These are phyloP conservation scores for Cardiospermum halicacabum DNA, from an alignment of 345 rosid species.

Conservation along the genomic window DNA sequence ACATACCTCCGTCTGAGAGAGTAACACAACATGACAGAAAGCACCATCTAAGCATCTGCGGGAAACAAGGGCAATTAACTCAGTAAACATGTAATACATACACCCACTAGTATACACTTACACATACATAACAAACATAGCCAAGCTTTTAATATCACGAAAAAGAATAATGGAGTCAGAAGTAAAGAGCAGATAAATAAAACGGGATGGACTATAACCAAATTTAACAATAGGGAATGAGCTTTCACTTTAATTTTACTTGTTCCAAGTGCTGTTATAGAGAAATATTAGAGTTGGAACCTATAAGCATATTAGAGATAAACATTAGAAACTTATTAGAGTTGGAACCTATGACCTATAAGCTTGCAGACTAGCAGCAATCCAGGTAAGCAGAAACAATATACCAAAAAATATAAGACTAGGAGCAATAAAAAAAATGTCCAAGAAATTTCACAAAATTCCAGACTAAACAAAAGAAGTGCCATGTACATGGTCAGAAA, in stretches of 20 bases:
- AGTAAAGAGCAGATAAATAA: not conserved
- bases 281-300: not conserved
- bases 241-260: not conserved
- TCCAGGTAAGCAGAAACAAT: not conserved
- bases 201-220: not conserved
- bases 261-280: not conserved
- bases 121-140: not conserved
- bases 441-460: not conserved
- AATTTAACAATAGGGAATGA: not conserved
- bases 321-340: not conserved
- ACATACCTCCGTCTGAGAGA: conserved; percentile 22
- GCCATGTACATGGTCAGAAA: not conserved
- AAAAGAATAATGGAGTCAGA: not conserved
- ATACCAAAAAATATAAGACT: not conserved
- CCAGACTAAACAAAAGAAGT: not conserved
- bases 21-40: conserved; percentile 8
- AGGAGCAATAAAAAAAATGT: not conserved
- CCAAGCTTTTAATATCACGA: not conserved
- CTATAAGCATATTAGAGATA: too few species aligned
- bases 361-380: not conserved
- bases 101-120: too few species aligned
- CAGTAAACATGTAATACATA: too few species aligned
- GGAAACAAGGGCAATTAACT: not conserved
- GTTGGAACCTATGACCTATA: not conserved
- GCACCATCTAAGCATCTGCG: conserved; percentile 25